Evolutionary conservation across 2,329 filamentous ascomycete species (phyloP).

Genomic region (Pseudogymnoascus destructans): DNA sequence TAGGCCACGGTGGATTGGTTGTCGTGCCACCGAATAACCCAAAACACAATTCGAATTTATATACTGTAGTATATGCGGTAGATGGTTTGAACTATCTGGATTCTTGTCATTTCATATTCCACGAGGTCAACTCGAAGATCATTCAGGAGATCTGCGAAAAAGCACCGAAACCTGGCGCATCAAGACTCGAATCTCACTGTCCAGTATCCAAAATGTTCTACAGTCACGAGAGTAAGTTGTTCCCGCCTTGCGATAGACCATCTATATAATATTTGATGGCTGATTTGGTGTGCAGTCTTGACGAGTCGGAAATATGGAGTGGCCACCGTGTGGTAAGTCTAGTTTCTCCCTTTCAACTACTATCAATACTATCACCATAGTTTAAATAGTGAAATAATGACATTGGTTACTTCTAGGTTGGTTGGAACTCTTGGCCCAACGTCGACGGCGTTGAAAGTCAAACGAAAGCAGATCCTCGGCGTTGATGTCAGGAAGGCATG

Average conservation of each 20-base stretch:
- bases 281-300: constrained; percentile 43
- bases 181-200: neutral
- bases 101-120: neutral
- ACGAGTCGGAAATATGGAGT: constrained; percentile 82
- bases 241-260: neutral
- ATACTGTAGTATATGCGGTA: neutral
- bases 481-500: constrained; percentile 83
- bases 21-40: neutral
- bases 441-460: constrained; percentile 58
- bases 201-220: constrained; percentile 60
- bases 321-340: constrained; percentile 75
- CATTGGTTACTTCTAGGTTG: constrained; percentile 45
- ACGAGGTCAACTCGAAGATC: neutral
- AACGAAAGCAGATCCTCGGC: constrained; percentile 72
- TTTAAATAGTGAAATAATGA: neutral
- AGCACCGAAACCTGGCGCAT: neutral
- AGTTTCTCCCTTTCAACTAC: neutral
- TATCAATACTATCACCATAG: neutral
- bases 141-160: neutral
- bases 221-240: constrained; percentile 71
- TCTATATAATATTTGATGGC: neutral
- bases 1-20: neutral
- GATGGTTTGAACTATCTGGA: neutral
- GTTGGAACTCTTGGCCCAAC: constrained; percentile 76
- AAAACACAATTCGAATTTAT: neutral